phyloP scores from a whole-genome alignment of 768 basidiomycete genomes.

The Termitomyces sp. region DNA sequence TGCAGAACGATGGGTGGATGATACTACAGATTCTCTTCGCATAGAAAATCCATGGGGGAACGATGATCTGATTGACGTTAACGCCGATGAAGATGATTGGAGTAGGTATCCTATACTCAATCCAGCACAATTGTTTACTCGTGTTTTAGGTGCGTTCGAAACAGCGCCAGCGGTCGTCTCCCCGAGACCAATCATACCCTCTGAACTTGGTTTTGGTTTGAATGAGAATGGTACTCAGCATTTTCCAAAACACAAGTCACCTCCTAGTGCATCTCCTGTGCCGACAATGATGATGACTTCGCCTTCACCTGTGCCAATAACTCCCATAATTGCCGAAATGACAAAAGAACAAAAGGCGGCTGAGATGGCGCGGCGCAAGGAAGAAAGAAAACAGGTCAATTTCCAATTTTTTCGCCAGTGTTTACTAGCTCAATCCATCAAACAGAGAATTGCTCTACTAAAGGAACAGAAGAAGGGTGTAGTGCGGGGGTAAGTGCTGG shows the following conservation, averaged over 20 bases:
- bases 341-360: constrained; percentile 89
- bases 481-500: constrained; percentile 16
- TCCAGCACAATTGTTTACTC: neutral
- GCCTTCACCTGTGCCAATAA: constrained; percentile 13
- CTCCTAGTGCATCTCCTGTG: constrained; percentile 15
- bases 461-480: constrained; percentile 75
- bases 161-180: constrained; percentile 26
- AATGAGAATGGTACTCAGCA: constrained; percentile 1
- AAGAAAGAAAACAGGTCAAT: constrained; percentile 81
- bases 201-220: neutral
- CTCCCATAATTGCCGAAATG: constrained; percentile 39
- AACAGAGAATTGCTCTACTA: constrained; percentile 67
- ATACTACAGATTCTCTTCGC: constrained; percentile 34
- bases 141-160: constrained; percentile 65
- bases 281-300: constrained; percentile 14
- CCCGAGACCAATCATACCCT: constrained; percentile 10
- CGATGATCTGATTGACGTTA: constrained; percentile 87
- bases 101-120: constrained; percentile 46
- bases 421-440: neutral
- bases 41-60: constrained; percentile 61
- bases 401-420: neutral
- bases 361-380: constrained; percentile 89
- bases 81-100: constrained; percentile 94
- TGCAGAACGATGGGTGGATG: constrained; percentile 54
- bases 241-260: constrained; percentile 7